Conservation (phyloP, 164 flowering plant species). For the Malania oleifera region DNA sequence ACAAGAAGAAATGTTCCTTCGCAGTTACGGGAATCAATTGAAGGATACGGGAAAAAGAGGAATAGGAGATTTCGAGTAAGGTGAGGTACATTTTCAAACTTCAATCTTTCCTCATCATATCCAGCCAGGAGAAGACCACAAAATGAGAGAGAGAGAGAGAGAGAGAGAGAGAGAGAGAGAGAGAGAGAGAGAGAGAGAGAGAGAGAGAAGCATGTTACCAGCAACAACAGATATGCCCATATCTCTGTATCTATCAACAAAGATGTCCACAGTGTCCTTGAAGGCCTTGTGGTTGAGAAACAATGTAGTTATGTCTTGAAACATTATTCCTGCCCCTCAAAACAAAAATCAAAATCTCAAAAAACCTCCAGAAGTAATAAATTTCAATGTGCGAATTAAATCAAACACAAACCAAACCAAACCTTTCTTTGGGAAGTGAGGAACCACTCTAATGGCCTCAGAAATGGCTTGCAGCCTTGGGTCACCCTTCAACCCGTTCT, state of each 20-base stretch:
- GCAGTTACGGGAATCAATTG: not conserved
- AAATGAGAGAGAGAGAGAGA: not conserved
- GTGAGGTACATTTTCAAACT: no score
- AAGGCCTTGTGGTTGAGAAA: slow-evolving; percentile 74
- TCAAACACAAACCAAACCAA: not conserved
- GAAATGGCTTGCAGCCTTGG: slow-evolving; percentile 63
- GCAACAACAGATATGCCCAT: slow-evolving; percentile 89
- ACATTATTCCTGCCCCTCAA: slow-evolving; percentile 67
- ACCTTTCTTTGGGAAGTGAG: slow-evolving; percentile 87
- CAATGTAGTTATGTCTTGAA: slow-evolving; percentile 90
- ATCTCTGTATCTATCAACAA: slow-evolving; percentile 78
- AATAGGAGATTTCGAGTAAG: not conserved
- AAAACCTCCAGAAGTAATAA: not conserved
- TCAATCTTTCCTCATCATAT: not conserved
- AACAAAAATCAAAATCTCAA: not conserved
- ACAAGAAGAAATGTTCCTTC: no score
- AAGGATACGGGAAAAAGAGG: slow-evolving; percentile 1
- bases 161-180: not conserved
- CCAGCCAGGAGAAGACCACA: slow-evolving; percentile 1
- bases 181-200: not conserved
- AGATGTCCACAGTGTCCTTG: slow-evolving; percentile 77
- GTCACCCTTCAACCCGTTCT: slow-evolving; percentile 62
- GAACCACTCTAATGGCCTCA: slow-evolving; percentile 63
- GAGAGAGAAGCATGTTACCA: slow-evolving; percentile 33
- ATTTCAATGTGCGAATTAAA: not conserved